Base-by-base conservation (phyloP, 2,329 filamentous ascomycete genomes). In the Colletotrichum australisinense region DNA sequence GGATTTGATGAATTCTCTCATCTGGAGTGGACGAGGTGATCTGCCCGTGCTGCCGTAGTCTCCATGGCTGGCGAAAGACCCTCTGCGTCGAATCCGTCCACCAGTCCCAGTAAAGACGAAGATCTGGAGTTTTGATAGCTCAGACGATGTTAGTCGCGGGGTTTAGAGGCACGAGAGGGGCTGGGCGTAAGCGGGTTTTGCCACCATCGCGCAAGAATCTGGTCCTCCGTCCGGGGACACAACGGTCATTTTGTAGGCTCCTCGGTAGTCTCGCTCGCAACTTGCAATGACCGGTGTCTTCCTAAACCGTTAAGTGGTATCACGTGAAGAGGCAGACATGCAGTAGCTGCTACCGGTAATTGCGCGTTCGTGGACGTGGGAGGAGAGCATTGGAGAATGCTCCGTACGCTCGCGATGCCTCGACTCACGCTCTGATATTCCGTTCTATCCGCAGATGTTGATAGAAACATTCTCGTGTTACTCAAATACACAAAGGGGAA, bases 171-270 rank as follows among this genome's bases (percentile, higher is more conserved):
- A 6, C 38, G 38, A 22, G 14, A 49, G 14, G 16, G 38, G 22
- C 52, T 28, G 28, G 49, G 63, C 22, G 35, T 38, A 28, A 32
- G 32, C 28, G 30, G 22, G 22, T 32, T 72, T 70, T 55, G 65
- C 69, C 58, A 72, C 69, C 65, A 59, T 69, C 22, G 58, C 53
- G 30, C 67, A 64, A n/a, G 49, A 62, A 49, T 26, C 28, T 24
- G 30, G 69, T 71, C 57, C 28, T 57, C 38, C 64, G 49, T 42
- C 56, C 58, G 57, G 35, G 64, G 58, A 28, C 46, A 63, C 19
- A 30, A 30, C 28, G 56, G 63, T 16, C 28, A 35, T 68, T 68
- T n/a, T 68, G 57, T 52, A 58, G 69, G 3, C n/a, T 67, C 49
- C 42, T 14, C 69, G 14, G 32, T 35, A 11, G 32, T 8, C 32